Conservation (phyloP, 257 asterid genomes). For the Handroanthus guayacan region DNA sequence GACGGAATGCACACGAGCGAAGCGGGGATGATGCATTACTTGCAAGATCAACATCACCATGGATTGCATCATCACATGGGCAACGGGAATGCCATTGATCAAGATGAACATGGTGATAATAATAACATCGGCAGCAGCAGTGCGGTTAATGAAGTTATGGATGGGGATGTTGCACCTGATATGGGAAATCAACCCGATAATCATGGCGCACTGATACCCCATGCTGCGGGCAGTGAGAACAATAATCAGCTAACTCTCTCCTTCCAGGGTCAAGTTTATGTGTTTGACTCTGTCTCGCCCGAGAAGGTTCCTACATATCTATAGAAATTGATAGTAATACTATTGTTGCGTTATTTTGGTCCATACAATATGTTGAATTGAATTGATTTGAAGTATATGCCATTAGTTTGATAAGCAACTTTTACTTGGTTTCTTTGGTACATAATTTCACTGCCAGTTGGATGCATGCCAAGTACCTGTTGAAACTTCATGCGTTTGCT, state of each 20-base stretch:
- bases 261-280: conserved; percentile 80
- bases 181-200: conserved; percentile 54
- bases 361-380: neutral
- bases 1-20: conserved; percentile 57
- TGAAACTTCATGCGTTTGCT: neutral
- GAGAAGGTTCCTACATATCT: conserved; percentile 54
- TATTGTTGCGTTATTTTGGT: conserved; percentile 2
- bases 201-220: conserved; percentile 49
- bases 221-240: conserved; percentile 43
- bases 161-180: conserved; percentile 57
- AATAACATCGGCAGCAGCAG: conserved; percentile 46
- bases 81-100: conserved; percentile 52
- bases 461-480: neutral
- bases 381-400: neutral
- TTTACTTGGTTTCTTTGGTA: neutral
- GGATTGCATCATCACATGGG: conserved; percentile 56
- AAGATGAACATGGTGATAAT: conserved; percentile 55
- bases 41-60: conserved; percentile 64
- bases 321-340: neutral
- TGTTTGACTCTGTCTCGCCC: conserved; percentile 75
- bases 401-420: neutral
- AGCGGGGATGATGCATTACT: conserved; percentile 59
- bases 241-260: conserved; percentile 72
- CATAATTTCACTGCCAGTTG: neutral
- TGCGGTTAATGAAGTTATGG: conserved; percentile 57